Evolutionary conservation across 768 basidiomycete genomes (phyloP), one percentile per base, ranked within the genome.

Genomic region (Cystoderma amianthinum): DNA sequence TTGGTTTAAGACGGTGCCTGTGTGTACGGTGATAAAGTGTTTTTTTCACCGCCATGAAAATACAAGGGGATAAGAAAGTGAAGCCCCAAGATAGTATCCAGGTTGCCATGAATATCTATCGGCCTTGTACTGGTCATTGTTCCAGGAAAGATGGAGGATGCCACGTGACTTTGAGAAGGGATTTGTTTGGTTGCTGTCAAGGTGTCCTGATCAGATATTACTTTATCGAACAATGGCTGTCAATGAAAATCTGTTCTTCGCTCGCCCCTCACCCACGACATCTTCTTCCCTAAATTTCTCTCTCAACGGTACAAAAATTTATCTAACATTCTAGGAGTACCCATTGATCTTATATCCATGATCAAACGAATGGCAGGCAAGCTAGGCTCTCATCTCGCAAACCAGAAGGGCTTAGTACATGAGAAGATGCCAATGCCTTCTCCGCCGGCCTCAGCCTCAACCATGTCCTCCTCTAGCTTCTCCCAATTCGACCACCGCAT

Each of bases 401-500:
- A 63, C 38, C 54, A 61, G 41, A 58, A 55, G 41, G 44, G 42
- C 42, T 39, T 32, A 32, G 47, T 36, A 36, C 49, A 54, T 36
- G 50, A 57, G 40, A 54, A 52, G 32, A 56, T 47, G 21, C 38
- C 50, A 35, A 55, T 58, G 41, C 52, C 59, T 12, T 55, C 53
- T 16, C 52, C 60, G 11, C 61, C 62, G 18, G 54, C 56, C 5
- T 61, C 64, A 20, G 44, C 58, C 19, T 52, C 58, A 46, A 57
- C 62, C 45, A 54, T 53, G 41, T 56, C 58, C 35, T 47, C 55
- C 21, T 54, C 60, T 23, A 45, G 52, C 34, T 45, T 48, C 21
- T 52, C 64, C 3, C 61, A 68, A 24, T 72, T 67, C 44, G 81
- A 76, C 47, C 72, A 81, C 48, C 68, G 80, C 39, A 78, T 71